phyloP scores from a whole-genome alignment of 1,284 basidiomycete species.

The Heliocybe sulcata region DNA sequence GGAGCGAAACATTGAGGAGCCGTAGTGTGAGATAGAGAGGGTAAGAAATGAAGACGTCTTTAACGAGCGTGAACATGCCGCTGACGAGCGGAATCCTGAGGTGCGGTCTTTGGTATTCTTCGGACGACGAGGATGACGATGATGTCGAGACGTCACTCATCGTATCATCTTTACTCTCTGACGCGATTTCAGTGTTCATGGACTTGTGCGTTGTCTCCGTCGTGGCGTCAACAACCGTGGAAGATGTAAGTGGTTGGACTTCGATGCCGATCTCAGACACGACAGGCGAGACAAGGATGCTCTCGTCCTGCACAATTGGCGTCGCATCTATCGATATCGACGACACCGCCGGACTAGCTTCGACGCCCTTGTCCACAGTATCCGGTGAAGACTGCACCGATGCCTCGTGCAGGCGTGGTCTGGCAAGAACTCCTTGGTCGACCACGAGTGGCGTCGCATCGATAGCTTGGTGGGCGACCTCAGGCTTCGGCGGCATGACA shows the following conservation, averaged over 20 bases:
- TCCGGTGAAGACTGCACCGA: slow-evolving; percentile 42
- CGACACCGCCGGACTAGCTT: slow-evolving; percentile 17
- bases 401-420: slow-evolving; percentile 32
- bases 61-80: slow-evolving; percentile 1
- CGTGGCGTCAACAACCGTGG: not conserved
- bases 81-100: not conserved
- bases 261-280: slow-evolving; percentile 6
- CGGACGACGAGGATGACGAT: not conserved
- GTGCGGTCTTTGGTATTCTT: not conserved
- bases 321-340: slow-evolving; percentile 25
- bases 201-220: not conserved
- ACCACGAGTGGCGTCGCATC: slow-evolving; percentile 44
- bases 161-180: not conserved
- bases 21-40: not conserved
- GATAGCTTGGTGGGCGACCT: slow-evolving; percentile 36
- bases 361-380: slow-evolving; percentile 30
- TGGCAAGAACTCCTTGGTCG: slow-evolving; percentile 41
- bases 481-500: slow-evolving; percentile 6
- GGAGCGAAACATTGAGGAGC: not conserved
- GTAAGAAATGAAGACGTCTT: slow-evolving; percentile 1
- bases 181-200: not conserved
- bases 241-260: not conserved
- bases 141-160: slow-evolving; percentile 1
- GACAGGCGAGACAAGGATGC: slow-evolving; percentile 7
- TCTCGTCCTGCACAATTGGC: slow-evolving; percentile 12